Evolutionary conservation across 768 basidiomycete genomes (phyloP), one percentile per base, ranked within the genome.

Genomic region (Lactifluus volemus): DNA sequence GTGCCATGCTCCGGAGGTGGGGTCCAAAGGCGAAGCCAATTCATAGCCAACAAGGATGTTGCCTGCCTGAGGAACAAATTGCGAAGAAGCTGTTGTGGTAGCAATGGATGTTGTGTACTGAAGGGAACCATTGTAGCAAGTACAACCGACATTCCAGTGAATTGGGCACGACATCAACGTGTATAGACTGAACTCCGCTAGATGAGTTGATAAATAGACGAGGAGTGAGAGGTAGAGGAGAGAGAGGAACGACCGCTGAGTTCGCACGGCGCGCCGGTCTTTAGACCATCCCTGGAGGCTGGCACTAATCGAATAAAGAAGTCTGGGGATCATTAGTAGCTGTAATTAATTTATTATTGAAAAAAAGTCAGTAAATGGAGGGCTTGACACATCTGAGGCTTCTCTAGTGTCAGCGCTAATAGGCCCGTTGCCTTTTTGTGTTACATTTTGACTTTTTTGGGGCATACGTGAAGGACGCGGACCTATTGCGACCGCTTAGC

Each of bases 111-210:
- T 15, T 4, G 61, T 25, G 41, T 53, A 58, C n/a, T 58, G 61
- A 34, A 54, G 56, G 32, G 56, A 44, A 42, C 56, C 11, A 44
- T 25, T 36, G 42, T 42, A 58, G 21, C 61, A 63, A 39, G 57
- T 49, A 44, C 60, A 61, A 8, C 48, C 52, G 21, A 53, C 57
- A 34, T 47, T 25, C 45, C 45, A 47, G 45, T 63, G 61, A 47
- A 58, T 36, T 25, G 57, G 61, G 52, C 61, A 63, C 56, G 61
- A 49, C 61, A 63, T 63, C 41, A 63, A 63, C n/a, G 56, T 6
- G 17, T 29, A 21, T 17, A n/a, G 51, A 8, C 3, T 8, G 56
- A 36, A 53, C 36, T 15, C 47, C 34, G 39, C 21, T 10, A 38
- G 48, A 48, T 29, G 52, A 54, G 52, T 49, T 44, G 38, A 53